Evolutionary conservation across 306 rosid genomes (phyloP).

Genomic region (Fragaria ananassa): DNA sequence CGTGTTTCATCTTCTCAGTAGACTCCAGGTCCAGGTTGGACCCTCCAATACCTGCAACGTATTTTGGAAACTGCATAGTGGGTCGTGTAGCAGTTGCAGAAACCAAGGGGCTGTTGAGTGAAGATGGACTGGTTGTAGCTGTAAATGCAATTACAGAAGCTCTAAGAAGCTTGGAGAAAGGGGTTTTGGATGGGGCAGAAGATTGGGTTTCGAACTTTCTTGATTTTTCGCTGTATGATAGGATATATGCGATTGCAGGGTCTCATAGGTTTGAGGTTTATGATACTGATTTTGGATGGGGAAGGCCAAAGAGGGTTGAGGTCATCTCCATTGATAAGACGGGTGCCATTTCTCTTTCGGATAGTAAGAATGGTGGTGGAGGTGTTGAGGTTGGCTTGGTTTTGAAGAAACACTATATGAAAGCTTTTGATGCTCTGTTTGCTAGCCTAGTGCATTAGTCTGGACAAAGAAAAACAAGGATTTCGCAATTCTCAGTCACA

Average conservation of each 20-base stretch:
- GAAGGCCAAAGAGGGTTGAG: constrained; percentile 32
- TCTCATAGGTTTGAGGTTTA: constrained; percentile 32
- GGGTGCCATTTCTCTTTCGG: not conserved
- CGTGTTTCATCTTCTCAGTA: not conserved
- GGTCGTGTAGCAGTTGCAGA: not conserved
- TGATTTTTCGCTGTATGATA: not conserved
- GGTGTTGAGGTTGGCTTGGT: constrained; percentile 27
- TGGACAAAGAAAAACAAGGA: not conserved
- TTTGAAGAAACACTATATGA: constrained; percentile 4
- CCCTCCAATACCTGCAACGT: constrained; percentile 13
- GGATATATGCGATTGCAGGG: not conserved
- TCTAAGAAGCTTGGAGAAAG: constrained; percentile 13
- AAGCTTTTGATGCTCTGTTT: constrained; percentile 16
- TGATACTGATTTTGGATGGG: constrained; percentile 45
- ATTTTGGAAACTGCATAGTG: constrained; percentile 27
- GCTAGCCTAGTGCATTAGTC: not conserved
- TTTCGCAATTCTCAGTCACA: too few relatives aligned
- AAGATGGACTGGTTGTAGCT: constrained; percentile 14
- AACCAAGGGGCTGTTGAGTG: constrained; percentile 14
- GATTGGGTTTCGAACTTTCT: not conserved
- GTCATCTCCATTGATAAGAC: constrained; percentile 1
- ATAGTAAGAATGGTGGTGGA: constrained; percentile 23
- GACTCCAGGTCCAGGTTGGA: constrained; percentile 17
- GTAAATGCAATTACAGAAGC: constrained; percentile 1
- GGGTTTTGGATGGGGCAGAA: constrained; percentile 5